Base-by-base conservation (phyloP, 1,284 basidiomycete genomes). In the Rhodotorula sp. region DNA sequence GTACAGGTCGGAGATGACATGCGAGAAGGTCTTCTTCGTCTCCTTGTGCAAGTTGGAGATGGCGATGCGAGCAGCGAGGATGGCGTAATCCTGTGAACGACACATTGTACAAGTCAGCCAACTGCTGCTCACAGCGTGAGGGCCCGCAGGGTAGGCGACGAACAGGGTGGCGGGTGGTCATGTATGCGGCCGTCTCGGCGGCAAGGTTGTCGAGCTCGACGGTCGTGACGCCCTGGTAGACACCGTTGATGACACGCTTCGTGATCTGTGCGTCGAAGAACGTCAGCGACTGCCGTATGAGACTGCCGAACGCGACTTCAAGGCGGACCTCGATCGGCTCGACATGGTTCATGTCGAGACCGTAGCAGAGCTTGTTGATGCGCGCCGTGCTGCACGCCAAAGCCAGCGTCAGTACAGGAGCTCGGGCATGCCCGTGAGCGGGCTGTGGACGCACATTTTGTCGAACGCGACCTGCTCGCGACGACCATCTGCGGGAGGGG, bases 11-110 rank as follows among this genome's bases (percentile, higher is more conserved):
- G 88, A 87, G 78, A 99, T 86, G 73, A 98, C 94, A 75, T 89
- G 86, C 22, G 92, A 94, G 81, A 99, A 99, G 77, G 84, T 90
- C 85, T 99, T 99, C 84, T 93, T 95, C 47, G 96, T 99, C 83
- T 99, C 95, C 81, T 99, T 99, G 86, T 99, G 96, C 29, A 99
- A 84, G 82, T 99, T 99, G 71, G 93, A 96, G 79, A 99, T 95
- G 71, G 95, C 95, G 67, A 99, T 98, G 75, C 96, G 92, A 22
- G 96, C 96, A 19, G 96, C 96, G 68, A 99, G 90, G 71, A 99
- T 90, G 39, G 96, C 95, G 78, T 99, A 99, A 81, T 99, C 96
- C 19, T 94, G 94, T n/a, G 4, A 10, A 80, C 95, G 10, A 2
- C n/a, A 10, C 4, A 7, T 2, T 11, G 15, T n/a, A 8, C 13